Base-by-base conservation (phyloP, 2,329 filamentous ascomycete species). In the Colletotrichum spinosum region DNA sequence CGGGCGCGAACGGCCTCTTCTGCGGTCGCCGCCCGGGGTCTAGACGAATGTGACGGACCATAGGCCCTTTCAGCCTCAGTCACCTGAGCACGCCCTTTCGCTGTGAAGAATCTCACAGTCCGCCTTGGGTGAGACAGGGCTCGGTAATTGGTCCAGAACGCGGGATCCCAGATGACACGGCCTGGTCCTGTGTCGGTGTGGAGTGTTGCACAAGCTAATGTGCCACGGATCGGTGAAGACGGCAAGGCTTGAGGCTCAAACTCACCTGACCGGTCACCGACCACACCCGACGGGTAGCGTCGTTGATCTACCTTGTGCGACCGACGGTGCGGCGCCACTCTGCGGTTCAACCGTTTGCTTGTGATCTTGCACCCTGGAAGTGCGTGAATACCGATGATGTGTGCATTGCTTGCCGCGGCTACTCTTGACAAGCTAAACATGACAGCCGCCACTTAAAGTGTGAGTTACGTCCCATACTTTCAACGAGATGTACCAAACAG, bases 1-100 rank as follows among this genome's bases (percentile, higher is more conserved):
- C 59, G 58, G 58, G 52, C 57, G 62, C 57, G 57, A 61, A 65
- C 57, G 57, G 57, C 52, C 46, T 65, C 57, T 65, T 38, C 41
- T 44, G 45, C 52, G 46, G 62, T 61, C 57, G 57, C 33, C 46
- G 57, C 57, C 62, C 57, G 57, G 62, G 39, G 57, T 48, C 39
- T 42, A 46, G 57, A 61, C 45, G 51, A 25, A 65, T 12, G 15
- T 35, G 63, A 46, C 49, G 33, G 25, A 41, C 46, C 53, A 66
- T 25, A 25, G 25, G 33, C 15, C 53, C 41, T 57, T 35, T 46
- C 58, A 57, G 63, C 48, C 48, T 63, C 58, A 48, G 52, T 63
- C 63, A 63, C 58, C 58, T 55, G 63, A 39, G 38, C 63, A 63
- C 48, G 38, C 25, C 39, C 34, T 12, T n/a, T 48, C 6, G 9